Percentiles rank a stretch among this genome's conserved stretches.
Evolutionary conservation across 371 early-diverging fungal genomes (phyloP).

Genomic region (Mortierella sp.): DNA sequence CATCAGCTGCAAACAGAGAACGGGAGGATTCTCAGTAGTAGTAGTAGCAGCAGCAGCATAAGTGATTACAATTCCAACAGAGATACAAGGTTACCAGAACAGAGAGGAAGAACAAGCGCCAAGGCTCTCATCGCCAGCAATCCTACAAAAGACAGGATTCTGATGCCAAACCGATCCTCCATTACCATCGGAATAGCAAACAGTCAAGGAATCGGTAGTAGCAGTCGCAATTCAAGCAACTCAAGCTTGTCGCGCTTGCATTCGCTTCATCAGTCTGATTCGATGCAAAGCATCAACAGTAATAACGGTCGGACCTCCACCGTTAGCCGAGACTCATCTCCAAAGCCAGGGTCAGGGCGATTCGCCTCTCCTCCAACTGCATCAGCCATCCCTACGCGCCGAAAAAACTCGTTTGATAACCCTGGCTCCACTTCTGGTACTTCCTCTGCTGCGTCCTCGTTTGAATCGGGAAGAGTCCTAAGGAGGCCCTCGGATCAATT

Average conservation of each 20-base stretch:
- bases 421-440: conserved; percentile 48
- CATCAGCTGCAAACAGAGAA: conserved; percentile 10
- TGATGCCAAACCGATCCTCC: conserved; percentile 54
- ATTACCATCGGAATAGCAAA: conserved; percentile 56
- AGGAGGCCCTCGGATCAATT: conserved; percentile 52
- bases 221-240: conserved; percentile 43
- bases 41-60: not conserved
- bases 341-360: conserved; percentile 37
- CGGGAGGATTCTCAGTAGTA: conserved; percentile 9
- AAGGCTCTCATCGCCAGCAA: conserved; percentile 6
- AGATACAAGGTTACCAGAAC: conserved; percentile 19
- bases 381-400: conserved; percentile 39
- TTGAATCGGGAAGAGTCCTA: conserved; percentile 40
- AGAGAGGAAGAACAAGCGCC: conserved; percentile 26
- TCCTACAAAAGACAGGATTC: conserved; percentile 42
- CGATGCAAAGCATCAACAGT: conserved; percentile 26
- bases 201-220: conserved; percentile 50
- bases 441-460: conserved; percentile 50
- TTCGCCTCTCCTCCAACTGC: conserved; percentile 35
- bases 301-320: conserved; percentile 21
- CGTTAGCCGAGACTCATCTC: conserved; percentile 45
- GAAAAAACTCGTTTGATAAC: conserved; percentile 53
- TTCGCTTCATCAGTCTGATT: conserved; percentile 47
- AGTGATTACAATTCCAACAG: conserved; percentile 8
- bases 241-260: conserved; percentile 50